Conservation (phyloP, 371 early-diverging fungal genomes). For the Mucor saturninus region DNA sequence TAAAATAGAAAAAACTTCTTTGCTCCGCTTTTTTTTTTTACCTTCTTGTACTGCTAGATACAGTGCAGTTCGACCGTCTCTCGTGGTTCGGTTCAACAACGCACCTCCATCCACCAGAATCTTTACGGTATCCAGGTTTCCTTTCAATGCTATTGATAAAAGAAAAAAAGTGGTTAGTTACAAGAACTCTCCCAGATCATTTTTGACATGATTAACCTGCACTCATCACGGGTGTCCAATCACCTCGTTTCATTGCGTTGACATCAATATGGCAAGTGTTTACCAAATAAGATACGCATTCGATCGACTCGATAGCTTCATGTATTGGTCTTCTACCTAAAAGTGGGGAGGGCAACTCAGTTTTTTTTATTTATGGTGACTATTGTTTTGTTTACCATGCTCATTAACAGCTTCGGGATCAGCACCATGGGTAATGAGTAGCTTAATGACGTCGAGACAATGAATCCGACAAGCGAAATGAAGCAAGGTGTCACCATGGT, state of each 20-base stretch:
- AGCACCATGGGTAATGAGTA: slow-evolving; percentile 39
- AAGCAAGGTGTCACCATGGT: slow-evolving; percentile 52
- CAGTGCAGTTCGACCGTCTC: slow-evolving; percentile 57
- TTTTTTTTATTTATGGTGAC: neutral
- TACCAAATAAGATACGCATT: slow-evolving; percentile 41
- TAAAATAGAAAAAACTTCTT: neutral
- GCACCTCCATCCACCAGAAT: slow-evolving; percentile 41
- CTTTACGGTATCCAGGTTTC: slow-evolving; percentile 39
- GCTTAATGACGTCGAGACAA: slow-evolving; percentile 29
- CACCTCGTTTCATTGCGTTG: slow-evolving; percentile 58
- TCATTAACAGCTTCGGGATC: slow-evolving; percentile 49
- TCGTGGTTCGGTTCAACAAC: slow-evolving; percentile 37
- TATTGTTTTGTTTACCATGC: slow-evolving; percentile 20
- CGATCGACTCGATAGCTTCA: slow-evolving; percentile 54
- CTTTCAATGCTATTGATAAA: slow-evolving; percentile 45
- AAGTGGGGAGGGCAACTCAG: neutral
- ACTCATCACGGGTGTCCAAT: slow-evolving; percentile 62
- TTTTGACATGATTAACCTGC: slow-evolving; percentile 32
- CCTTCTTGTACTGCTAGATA: slow-evolving; percentile 59
- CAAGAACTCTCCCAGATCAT: too few species aligned
- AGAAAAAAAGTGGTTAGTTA: neutral
- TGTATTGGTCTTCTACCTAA: slow-evolving; percentile 53
- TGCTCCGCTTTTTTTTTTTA: neutral
- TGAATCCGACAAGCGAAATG: slow-evolving; percentile 58
- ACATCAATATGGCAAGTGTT: slow-evolving; percentile 41